These are phyloP conservation scores for Candida michaelii DNA, from an alignment of 805 yeast species.

Conservation along the genomic window DNA sequence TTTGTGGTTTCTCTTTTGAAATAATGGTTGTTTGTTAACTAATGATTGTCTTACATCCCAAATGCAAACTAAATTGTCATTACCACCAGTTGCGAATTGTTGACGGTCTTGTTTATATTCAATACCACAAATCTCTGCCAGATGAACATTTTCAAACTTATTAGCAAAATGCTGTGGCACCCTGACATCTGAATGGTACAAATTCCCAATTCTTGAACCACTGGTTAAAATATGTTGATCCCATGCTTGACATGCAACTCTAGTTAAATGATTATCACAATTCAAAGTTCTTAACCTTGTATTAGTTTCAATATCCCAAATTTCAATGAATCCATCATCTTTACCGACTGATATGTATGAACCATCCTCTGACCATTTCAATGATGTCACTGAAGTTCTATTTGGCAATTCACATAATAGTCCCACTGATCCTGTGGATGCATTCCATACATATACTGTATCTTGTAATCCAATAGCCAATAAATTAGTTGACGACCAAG, in stretches of 20 bases:
- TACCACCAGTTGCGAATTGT: slow-evolving; percentile 89
- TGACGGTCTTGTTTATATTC: slow-evolving; percentile 82
- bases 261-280: slow-evolving; percentile 58
- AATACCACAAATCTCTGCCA: slow-evolving; percentile 91
- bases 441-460: slow-evolving; percentile 90
- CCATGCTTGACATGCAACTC: slow-evolving; percentile 88
- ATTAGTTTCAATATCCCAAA: slow-evolving; percentile 87
- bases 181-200: slow-evolving; percentile 88
- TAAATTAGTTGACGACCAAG: slow-evolving; percentile 83
- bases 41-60: slow-evolving; percentile 74
- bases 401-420: slow-evolving; percentile 54
- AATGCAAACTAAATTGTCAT: slow-evolving; percentile 87
- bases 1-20: slow-evolving; percentile 73
- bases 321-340: slow-evolving; percentile 80
- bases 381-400: slow-evolving; percentile 59
- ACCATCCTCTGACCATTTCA: slow-evolving; percentile 91
- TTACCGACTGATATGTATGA: slow-evolving; percentile 80
- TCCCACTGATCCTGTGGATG: slow-evolving; percentile 74
- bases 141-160: slow-evolving; percentile 52
- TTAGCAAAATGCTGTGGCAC: slow-evolving; percentile 72
- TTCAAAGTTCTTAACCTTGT: slow-evolving; percentile 77
- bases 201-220: slow-evolving; percentile 85
- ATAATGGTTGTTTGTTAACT: slow-evolving; percentile 51
- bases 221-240: slow-evolving; percentile 72
- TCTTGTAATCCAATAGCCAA: slow-evolving; percentile 87